These are phyloP conservation scores for Sarocladium strictum DNA, from an alignment of 2,329 filamentous ascomycete species.

Conservation along the genomic window DNA sequence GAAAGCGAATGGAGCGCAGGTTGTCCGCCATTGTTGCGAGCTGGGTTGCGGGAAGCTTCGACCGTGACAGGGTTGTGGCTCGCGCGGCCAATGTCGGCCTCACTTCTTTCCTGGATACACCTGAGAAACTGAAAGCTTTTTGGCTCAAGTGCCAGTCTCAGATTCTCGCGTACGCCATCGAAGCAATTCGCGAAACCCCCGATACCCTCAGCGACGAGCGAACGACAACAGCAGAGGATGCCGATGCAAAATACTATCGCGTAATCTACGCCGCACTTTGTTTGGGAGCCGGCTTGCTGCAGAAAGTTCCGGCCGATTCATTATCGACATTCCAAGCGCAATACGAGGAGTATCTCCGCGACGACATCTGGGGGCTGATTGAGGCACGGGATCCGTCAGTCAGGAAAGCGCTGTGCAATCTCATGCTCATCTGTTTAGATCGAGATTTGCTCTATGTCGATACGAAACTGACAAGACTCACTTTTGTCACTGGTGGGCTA, in stretches of 20 bases:
- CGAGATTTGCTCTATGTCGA: conserved; percentile 42
- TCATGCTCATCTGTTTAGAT: conserved; percentile 44
- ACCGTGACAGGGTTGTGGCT: conserved; percentile 72
- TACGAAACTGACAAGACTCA: conserved; percentile 44
- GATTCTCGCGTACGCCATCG: conserved; percentile 75
- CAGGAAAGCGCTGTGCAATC: conserved; percentile 44
- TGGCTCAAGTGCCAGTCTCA: conserved; percentile 76
- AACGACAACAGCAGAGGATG: conserved; percentile 76
- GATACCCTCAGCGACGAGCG: conserved; percentile 85
- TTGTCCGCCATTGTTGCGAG: conserved; percentile 73
- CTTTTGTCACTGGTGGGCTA: conserved; percentile 68
- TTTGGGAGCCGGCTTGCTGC: conserved; percentile 47
- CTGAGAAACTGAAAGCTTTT: conserved; percentile 71
- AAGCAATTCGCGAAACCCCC: conserved; percentile 74
- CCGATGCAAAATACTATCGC: conserved; percentile 76
- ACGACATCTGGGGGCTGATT: conserved; percentile 63
- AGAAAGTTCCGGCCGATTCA: conserved; percentile 43
- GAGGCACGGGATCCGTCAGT: conserved; percentile 54
- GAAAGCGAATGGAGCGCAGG: conserved; percentile 77
- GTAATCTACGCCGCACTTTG: conserved; percentile 56
- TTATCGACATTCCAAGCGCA: conserved; percentile 52
- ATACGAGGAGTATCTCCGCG: conserved; percentile 62
- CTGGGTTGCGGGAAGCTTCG: conserved; percentile 89
- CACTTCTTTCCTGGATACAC: conserved; percentile 66
- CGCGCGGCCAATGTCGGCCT: conserved; percentile 75